Conservation (phyloP, 352 stramenopile species). For the Pythium myriotylum region DNA sequence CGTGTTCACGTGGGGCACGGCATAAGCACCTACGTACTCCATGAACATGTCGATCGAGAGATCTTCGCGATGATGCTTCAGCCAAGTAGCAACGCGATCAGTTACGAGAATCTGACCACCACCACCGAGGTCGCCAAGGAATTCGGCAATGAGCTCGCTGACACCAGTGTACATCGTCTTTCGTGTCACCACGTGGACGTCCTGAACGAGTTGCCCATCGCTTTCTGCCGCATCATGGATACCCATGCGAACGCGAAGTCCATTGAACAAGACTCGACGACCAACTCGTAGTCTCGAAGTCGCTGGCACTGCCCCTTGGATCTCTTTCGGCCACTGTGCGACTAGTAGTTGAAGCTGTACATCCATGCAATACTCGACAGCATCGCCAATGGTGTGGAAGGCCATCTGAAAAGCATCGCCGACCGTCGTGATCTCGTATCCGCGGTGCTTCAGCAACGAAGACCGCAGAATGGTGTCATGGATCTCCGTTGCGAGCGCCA, state of each 20-base stretch:
- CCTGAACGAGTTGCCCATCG: slow-evolving; percentile 15
- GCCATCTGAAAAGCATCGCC: slow-evolving; percentile 74
- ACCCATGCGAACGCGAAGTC: slow-evolving; percentile 38
- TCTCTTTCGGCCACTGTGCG: slow-evolving; percentile 60
- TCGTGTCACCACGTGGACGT: slow-evolving; percentile 28
- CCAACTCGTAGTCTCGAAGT: slow-evolving; percentile 37
- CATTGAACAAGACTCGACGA: slow-evolving; percentile 27
- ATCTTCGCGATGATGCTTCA: slow-evolving; percentile 18
- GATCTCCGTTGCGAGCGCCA: slow-evolving; percentile 30
- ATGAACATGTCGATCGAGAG: slow-evolving; percentile 24
- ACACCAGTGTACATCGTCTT: slow-evolving; percentile 30
- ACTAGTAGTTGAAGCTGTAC: slow-evolving; percentile 32
- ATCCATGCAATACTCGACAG: slow-evolving; percentile 38
- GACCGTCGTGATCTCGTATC: slow-evolving; percentile 77
- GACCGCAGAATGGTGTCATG: slow-evolving; percentile 38
- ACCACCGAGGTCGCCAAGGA: slow-evolving; percentile 26
- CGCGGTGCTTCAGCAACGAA: slow-evolving; percentile 41
- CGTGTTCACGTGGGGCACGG: slow-evolving; percentile 40
- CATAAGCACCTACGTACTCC: slow-evolving; percentile 34
- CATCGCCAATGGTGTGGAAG: slow-evolving; percentile 69
- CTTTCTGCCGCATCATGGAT: slow-evolving; percentile 22
- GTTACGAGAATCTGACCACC: slow-evolving; percentile 37
- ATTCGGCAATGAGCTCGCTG: slow-evolving; percentile 26
- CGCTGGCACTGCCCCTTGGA: slow-evolving; percentile 50
- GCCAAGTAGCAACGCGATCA: slow-evolving; percentile 28